phyloP scores from a whole-genome alignment of 805 yeast genomes.

The Saccharomycopsis microspora region DNA sequence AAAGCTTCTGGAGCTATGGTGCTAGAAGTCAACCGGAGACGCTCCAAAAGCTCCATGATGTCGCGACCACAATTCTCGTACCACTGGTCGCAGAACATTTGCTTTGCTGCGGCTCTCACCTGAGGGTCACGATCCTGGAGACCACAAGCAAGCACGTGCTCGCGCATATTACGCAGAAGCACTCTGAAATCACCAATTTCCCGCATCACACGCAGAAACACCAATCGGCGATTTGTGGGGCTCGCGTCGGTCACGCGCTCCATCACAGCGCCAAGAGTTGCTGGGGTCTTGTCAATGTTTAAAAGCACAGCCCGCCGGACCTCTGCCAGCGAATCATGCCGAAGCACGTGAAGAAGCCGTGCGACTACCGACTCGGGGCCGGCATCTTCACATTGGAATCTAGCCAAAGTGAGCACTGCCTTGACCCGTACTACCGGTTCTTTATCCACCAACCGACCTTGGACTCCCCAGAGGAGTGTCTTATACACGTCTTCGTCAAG shows the following conservation, averaged over 20 bases:
- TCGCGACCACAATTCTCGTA: slow-evolving; percentile 56
- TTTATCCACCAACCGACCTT: slow-evolving; percentile 57
- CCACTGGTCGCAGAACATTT: slow-evolving; percentile 68
- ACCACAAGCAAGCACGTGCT: slow-evolving; percentile 71
- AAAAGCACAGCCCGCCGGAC: slow-evolving; percentile 78
- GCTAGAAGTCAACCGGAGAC: slow-evolving; percentile 59
- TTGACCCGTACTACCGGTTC: slow-evolving; percentile 75
- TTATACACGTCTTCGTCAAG: slow-evolving; percentile 64
- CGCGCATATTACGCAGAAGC: slow-evolving; percentile 45
- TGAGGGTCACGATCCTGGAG: slow-evolving; percentile 71
- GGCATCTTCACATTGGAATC: slow-evolving; percentile 46
- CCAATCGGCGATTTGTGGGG: slow-evolving; percentile 56
- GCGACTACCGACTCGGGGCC: slow-evolving; percentile 35
- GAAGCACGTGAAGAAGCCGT: slow-evolving; percentile 39
- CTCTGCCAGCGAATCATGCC: slow-evolving; percentile 77
- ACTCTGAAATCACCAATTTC: slow-evolving; percentile 52
- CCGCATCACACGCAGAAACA: slow-evolving; percentile 58
- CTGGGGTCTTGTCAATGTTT: slow-evolving; percentile 46
- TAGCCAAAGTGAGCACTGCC: slow-evolving; percentile 68
- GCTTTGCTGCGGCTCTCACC: slow-evolving; percentile 62
- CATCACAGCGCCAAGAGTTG: slow-evolving; percentile 46
- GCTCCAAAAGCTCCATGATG: slow-evolving; percentile 57
- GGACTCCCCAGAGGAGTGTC: slow-evolving; percentile 46
- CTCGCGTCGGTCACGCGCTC: slow-evolving; percentile 80
- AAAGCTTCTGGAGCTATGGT: slow-evolving; percentile 59